A percentile compares a stretch with the other conserved stretches of the same genome.
phyloP scores from a whole-genome alignment of 257 asterid species.

The Fraxinus excelsior region DNA sequence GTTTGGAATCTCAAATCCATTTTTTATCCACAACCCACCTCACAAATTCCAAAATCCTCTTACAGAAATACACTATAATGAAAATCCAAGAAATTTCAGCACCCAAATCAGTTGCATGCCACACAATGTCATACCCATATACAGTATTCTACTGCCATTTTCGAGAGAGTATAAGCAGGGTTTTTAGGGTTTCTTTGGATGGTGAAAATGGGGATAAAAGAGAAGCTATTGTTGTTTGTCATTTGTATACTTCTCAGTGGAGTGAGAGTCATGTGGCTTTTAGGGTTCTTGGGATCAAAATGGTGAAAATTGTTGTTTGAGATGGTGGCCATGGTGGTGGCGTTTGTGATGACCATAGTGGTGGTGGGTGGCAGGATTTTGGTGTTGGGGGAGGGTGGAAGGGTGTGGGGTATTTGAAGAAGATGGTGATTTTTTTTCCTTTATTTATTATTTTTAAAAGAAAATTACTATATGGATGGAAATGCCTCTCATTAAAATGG shows the following conservation, averaged over 20 bases:
- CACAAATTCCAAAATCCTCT: slow-evolving; percentile 24
- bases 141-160: slow-evolving; percentile 68
- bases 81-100: slow-evolving; percentile 37
- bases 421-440: too few species aligned
- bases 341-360: too few species aligned
- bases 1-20: too few species aligned
- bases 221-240: slow-evolving; percentile 79
- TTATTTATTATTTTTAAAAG: too few species aligned
- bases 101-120: slow-evolving; percentile 62
- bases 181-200: slow-evolving; percentile 44
- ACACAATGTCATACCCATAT: slow-evolving; percentile 73
- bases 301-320: too few species aligned
- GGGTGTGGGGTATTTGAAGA: too few species aligned
- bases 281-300: slow-evolving; percentile 50
- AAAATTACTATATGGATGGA: too few species aligned
- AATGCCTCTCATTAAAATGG: too few species aligned
- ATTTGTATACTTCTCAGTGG: slow-evolving; percentile 88
- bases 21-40: slow-evolving; percentile 14
- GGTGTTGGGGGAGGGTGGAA: too few species aligned
- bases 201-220: slow-evolving; percentile 58
- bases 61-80: too few species aligned
- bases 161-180: slow-evolving; percentile 52
- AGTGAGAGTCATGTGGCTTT: slow-evolving; percentile 60
- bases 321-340: too few species aligned
- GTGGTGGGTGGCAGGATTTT: too few species aligned